phyloP scores from a whole-genome alignment of 2,329 filamentous ascomycete genomes.

The Aspergillus puulaauensis region DNA sequence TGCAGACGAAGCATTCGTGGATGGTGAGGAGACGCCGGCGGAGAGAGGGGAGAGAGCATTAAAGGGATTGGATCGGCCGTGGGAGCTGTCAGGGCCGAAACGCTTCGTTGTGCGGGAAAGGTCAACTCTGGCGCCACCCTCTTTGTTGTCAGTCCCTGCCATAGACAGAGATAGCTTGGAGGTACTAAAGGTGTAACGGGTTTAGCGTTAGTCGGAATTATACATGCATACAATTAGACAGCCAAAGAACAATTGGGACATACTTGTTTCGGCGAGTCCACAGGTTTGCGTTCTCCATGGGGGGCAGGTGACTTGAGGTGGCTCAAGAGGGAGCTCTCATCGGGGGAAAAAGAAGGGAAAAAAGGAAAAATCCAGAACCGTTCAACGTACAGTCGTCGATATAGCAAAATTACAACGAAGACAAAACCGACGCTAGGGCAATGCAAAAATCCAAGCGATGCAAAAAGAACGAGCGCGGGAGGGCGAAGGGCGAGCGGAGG shows the following conservation, averaged over 20 bases:
- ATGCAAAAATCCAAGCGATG: constrained; percentile 8
- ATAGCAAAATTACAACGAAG: constrained; percentile 10
- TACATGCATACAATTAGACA: not conserved
- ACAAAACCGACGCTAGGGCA: constrained; percentile 10
- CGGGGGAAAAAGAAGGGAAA: constrained; percentile 20
- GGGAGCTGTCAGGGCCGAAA: constrained; percentile 71
- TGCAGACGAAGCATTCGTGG: constrained; percentile 74
- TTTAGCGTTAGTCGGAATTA: constrained; percentile 18
- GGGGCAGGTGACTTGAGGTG: constrained; percentile 30
- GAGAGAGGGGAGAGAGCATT: constrained; percentile 70
- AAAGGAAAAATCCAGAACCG: constrained; percentile 7
- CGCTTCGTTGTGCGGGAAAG: constrained; percentile 70
- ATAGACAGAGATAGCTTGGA: constrained; percentile 91
- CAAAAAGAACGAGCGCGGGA: constrained; percentile 11
- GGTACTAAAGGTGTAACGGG: constrained; percentile 54
- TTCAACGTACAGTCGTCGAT: constrained; percentile 13
- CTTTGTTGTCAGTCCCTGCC: constrained; percentile 57
- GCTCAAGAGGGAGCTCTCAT: constrained; percentile 41
- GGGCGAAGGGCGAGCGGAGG: constrained; percentile 1
- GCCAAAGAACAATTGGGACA: constrained; percentile 22
- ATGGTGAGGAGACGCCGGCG: constrained; percentile 70
- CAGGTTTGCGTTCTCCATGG: constrained; percentile 52
- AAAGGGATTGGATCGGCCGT: constrained; percentile 75
- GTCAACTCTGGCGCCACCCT: constrained; percentile 54
- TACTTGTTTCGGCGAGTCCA: constrained; percentile 52